These are phyloP conservation scores for Eucalyptus fibrosa DNA, from an alignment of 345 rosid genomes.

Conservation along the genomic window DNA sequence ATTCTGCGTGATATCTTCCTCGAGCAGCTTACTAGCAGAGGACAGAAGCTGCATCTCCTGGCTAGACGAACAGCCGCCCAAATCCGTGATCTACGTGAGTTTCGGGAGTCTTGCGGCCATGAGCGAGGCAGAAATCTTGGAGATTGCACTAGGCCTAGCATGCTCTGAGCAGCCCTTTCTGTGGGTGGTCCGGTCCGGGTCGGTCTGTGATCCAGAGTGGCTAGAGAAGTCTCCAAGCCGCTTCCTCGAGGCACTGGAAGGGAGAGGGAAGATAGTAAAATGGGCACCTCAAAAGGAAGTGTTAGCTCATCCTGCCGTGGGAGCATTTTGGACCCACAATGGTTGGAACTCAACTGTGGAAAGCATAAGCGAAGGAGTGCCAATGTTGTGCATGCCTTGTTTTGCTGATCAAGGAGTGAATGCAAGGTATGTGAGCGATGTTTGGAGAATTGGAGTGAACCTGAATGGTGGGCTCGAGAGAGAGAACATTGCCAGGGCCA, in stretches of 20 bases:
- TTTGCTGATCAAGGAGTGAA: slow-evolving; percentile 51
- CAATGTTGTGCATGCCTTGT: slow-evolving; percentile 60
- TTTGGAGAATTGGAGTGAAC: slow-evolving; percentile 45
- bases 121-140: neutral
- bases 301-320: slow-evolving; percentile 37
- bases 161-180: slow-evolving; percentile 5
- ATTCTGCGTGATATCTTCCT: neutral
- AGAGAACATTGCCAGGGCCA: slow-evolving; percentile 15
- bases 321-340: slow-evolving; percentile 54
- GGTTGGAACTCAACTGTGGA: slow-evolving; percentile 77
- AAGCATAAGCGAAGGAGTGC: slow-evolving; percentile 48
- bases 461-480: slow-evolving; percentile 22
- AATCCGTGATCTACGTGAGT: slow-evolving; percentile 24
- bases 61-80: slow-evolving; percentile 14
- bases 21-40: slow-evolving; percentile 7
- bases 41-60: slow-evolving; percentile 16
- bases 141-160: slow-evolving; percentile 15
- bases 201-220: neutral
- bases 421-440: slow-evolving; percentile 28
- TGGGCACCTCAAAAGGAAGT: slow-evolving; percentile 67
- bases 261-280: slow-evolving; percentile 35
- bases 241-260: neutral
- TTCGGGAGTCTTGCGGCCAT: slow-evolving; percentile 20
- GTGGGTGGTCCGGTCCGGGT: slow-evolving; percentile 20
- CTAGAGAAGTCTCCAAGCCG: neutral